Evolutionary conservation across 176 grass and related monocot species (phyloP).

Genomic region (Areca catechu): DNA sequence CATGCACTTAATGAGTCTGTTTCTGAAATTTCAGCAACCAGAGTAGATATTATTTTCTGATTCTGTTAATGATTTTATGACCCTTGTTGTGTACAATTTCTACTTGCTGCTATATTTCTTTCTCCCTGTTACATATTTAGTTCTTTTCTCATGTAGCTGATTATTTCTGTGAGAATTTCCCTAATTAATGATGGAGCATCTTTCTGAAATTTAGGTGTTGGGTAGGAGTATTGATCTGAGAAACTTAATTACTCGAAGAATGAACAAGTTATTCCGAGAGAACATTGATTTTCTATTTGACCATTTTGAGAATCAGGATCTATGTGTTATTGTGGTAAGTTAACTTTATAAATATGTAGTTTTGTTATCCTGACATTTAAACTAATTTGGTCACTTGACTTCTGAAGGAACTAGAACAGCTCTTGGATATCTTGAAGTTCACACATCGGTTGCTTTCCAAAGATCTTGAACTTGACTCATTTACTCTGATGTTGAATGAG

Average conservation of each 20-base stretch:
- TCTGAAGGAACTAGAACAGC: slow-evolving; percentile 77
- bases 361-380: neutral
- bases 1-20: no score
- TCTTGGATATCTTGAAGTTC: slow-evolving; percentile 93
- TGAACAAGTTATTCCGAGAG: slow-evolving; percentile 94
- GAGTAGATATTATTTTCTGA: no score
- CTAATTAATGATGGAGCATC: no score
- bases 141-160: no score
- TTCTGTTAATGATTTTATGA: no score
- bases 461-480: slow-evolving; percentile 92
- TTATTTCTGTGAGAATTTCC: no score
- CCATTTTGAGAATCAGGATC: slow-evolving; percentile 75
- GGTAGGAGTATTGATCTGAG: slow-evolving; percentile 91
- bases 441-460: slow-evolving; percentile 78
- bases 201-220: slow-evolving; percentile 48
- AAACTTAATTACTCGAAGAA: slow-evolving; percentile 90
- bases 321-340: slow-evolving; percentile 88
- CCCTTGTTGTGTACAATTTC: no score
- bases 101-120: no score
- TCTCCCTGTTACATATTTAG: no score
- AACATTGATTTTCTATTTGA: slow-evolving; percentile 94
- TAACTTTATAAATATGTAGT: slow-evolving; percentile 13
- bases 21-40: no score
- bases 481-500: slow-evolving; percentile 82
- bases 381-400: slow-evolving; percentile 8